Evolutionary conservation across 441 rosid genomes (phyloP).

Genomic region (Corymbia calophylla): DNA sequence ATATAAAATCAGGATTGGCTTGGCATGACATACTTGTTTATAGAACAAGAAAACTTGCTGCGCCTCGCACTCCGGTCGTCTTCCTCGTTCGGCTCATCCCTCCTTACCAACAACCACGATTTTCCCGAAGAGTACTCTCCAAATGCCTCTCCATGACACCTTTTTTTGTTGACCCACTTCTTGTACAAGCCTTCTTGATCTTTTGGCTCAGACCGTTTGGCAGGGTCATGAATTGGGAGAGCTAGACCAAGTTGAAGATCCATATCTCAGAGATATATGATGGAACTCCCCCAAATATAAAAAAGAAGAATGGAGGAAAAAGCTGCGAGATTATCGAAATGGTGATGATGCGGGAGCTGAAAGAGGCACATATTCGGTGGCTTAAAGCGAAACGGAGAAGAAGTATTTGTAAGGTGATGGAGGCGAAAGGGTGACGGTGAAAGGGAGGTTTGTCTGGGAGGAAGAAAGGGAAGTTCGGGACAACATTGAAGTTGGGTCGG

Average conservation of each 20-base stretch:
- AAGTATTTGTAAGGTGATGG: background rate
- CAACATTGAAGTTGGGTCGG: conserved; percentile 43
- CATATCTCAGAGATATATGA: conserved; percentile 8
- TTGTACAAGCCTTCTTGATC: background rate
- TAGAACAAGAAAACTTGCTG: conserved; percentile 10
- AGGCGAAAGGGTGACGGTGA: background rate
- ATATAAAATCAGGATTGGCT: background rate
- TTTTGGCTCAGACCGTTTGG: background rate
- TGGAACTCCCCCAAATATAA: background rate
- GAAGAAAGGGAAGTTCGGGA: conserved; percentile 19
- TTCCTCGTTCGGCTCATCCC: conserved; percentile 38
- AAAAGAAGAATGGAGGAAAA: background rate
- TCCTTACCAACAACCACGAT: conserved; percentile 24
- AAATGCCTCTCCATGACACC: conserved; percentile 25
- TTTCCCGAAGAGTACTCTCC: background rate
- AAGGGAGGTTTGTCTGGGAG: conserved; percentile 11
- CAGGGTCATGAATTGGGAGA: conserved; percentile 12
- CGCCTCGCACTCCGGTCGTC: conserved; percentile 15
- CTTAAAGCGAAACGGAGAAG: background rate
- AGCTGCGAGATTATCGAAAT: background rate
- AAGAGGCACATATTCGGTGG: background rate
- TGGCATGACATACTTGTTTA: conserved; percentile 16
- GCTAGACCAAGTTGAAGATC: conserved; percentile 44
- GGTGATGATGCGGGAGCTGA: background rate
- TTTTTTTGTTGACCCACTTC: conserved; percentile 7